Conservation (phyloP, 2,329 filamentous ascomycete genomes). For the Hyphodiscus sp. region DNA sequence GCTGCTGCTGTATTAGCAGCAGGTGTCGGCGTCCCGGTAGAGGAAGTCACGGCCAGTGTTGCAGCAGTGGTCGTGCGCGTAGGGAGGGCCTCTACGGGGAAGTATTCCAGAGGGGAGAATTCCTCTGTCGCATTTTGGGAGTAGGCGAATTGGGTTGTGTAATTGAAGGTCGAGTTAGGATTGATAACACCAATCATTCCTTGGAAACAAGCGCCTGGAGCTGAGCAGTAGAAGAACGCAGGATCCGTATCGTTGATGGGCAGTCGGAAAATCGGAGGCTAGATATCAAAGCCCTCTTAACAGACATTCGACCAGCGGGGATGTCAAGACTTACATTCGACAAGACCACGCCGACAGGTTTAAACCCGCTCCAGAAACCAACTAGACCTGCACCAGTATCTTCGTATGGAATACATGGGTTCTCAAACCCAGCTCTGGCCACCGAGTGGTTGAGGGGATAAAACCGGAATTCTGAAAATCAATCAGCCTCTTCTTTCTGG, state of each 20-base stretch:
- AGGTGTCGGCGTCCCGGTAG: slow-evolving; percentile 8
- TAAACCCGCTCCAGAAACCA: slow-evolving; percentile 49
- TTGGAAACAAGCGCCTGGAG: slow-evolving; percentile 58
- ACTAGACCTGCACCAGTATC: slow-evolving; percentile 40
- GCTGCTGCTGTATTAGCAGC: slow-evolving; percentile 5
- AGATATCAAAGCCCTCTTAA: slow-evolving; percentile 3
- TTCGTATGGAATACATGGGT: slow-evolving; percentile 59
- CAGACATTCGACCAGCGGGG: background rate
- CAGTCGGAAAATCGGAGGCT: slow-evolving; percentile 36
- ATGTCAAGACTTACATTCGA: slow-evolving; percentile 33
- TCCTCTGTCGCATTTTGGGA: slow-evolving; percentile 44
- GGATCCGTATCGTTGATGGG: slow-evolving; percentile 55
- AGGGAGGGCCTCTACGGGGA: slow-evolving; percentile 40
- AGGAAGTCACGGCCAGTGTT: too few species aligned
- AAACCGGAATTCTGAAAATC: slow-evolving; percentile 44
- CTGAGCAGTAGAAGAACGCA: slow-evolving; percentile 65
- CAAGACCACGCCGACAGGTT: slow-evolving; percentile 36
- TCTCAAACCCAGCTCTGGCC: slow-evolving; percentile 49
- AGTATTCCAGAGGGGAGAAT: slow-evolving; percentile 49
- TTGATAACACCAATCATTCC: slow-evolving; percentile 76
- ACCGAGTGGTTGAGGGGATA: slow-evolving; percentile 59
- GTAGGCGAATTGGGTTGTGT: slow-evolving; percentile 40
- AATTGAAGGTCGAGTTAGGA: slow-evolving; percentile 45
- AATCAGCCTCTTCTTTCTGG: background rate
- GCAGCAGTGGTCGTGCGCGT: slow-evolving; percentile 19